A percentile compares a stretch with the other conserved stretches of the same genome.
Conservation (phyloP, 192 early-diverging fungal genomes). For the Cetraspora pellucida region DNA sequence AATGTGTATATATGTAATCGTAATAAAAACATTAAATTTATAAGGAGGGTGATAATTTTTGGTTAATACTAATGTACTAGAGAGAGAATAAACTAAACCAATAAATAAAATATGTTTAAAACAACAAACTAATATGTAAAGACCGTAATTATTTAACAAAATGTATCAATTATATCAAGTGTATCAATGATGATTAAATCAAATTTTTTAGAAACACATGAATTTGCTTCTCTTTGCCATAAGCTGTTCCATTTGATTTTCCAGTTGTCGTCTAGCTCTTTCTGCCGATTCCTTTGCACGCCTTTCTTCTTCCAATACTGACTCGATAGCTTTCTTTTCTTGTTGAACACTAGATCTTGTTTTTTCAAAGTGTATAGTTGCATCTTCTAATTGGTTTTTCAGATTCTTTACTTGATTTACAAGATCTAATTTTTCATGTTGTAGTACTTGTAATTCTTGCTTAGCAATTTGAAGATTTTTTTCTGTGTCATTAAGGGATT, state of each 20-base stretch:
- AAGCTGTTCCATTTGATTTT: constrained; percentile 57
- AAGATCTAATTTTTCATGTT: constrained; percentile 42
- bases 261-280: constrained; percentile 48
- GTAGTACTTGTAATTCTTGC: constrained; percentile 41
- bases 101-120: too few species aligned
- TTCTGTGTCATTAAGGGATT: constrained; percentile 50
- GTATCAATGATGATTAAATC: too few species aligned
- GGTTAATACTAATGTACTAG: too few species aligned
- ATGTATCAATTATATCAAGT: too few species aligned
- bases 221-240: constrained; percentile 60
- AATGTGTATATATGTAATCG: too few species aligned
- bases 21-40: too few species aligned
- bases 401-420: constrained; percentile 44
- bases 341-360: constrained; percentile 33
- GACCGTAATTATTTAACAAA: too few species aligned
- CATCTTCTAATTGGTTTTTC: constrained; percentile 41
- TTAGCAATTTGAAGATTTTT: constrained; percentile 41
- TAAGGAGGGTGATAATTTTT: too few species aligned
- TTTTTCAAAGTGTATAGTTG: constrained; percentile 38
- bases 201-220: constrained; percentile 53
- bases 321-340: constrained; percentile 45
- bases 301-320: constrained; percentile 46
- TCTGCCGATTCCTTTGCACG: constrained; percentile 55
- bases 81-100: too few species aligned
- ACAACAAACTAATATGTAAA: too few species aligned